Evolutionary conservation across 2,329 filamentous ascomycete genomes (phyloP), one percentile per base, ranked within the genome.

Genomic region (Verticillium albo-atrum): DNA sequence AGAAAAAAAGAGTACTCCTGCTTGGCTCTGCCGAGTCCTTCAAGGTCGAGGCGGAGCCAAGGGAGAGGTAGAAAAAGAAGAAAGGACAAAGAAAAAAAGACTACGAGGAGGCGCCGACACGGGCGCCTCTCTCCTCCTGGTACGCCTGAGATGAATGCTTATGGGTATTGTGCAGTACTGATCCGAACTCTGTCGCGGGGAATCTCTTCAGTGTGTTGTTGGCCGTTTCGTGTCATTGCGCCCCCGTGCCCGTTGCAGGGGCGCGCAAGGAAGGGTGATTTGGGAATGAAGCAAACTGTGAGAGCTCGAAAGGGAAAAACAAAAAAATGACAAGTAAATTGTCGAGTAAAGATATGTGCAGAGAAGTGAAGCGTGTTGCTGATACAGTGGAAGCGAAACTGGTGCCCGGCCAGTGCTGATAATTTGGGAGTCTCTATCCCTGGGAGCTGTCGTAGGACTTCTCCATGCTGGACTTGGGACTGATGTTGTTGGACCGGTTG

Each of bases 391-490:
- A n/a, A 47, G 37, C 34, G 34, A 37, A 37, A 12, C 37, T 20
- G n/a, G 5, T 23, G 37, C 9, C 37, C 20, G 6, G n/a, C 37
- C n/a, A 25, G 20, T 47, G 37, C 12, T 12, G 15, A 17, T 7
- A 42, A 17, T n/a, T 10, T 3, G 20, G 37, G 37, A 6, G 20
- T 10, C 25, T 17, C n/a, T 30, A 53, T 4, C 25, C 25, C 26
- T 53, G 51, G 27, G 71, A 72, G 65, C 73, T 77, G 61, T 81
- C 78, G 65, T 78, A 72, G 67, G 68, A 69, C 69, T 79, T 81
- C 62, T 81, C 82, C 60, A 77, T 74, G 69, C 77, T 82, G 28
- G 77, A 75, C 71, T 81, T 76, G 37, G 81, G 81, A 66, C 79
- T 85, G 61, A 75, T 78, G 67, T 77, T 81, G 55, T 74, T 72